Evolutionary conservation across 2,329 filamentous ascomycete species (phyloP).

Genomic region (Tolypocladium tundrense): DNA sequence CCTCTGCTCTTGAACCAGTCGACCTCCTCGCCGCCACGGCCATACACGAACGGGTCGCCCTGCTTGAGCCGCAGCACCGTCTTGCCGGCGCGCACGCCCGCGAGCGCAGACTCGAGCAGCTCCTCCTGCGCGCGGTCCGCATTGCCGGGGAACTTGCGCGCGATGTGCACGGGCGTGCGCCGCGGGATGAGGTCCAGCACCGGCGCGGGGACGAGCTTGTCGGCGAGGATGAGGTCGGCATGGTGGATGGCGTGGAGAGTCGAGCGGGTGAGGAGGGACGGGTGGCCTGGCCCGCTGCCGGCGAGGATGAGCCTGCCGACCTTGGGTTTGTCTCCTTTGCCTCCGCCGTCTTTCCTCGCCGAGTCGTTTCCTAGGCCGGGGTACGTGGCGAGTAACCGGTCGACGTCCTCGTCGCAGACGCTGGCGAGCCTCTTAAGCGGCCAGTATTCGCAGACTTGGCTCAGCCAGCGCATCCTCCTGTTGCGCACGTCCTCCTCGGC

Average conservation of each 20-base stretch:
- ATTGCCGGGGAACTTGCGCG: constrained; percentile 95
- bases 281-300: constrained; percentile 86
- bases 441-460: constrained; percentile 98
- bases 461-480: constrained; percentile 81
- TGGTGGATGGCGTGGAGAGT: constrained; percentile 65
- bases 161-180: constrained; percentile 80
- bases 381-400: constrained; percentile 66
- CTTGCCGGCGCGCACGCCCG: constrained; percentile 54
- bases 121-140: constrained; percentile 90
- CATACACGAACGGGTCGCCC: constrained; percentile 93
- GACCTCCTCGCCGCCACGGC: constrained; percentile 86
- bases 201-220: constrained; percentile 75
- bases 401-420: constrained; percentile 72
- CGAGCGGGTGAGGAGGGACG: constrained; percentile 77
- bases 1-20: constrained; percentile 69
- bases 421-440: constrained; percentile 71
- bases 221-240: constrained; percentile 72
- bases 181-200: constrained; percentile 87
- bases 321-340: constrained; percentile 10
- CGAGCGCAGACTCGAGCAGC: constrained; percentile 67
- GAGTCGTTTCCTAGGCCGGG: constrained; percentile 19
- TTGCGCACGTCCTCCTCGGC: constrained; percentile 65
- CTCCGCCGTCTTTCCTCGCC: constrained; percentile 9
- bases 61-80: constrained; percentile 88
- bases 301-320: constrained; percentile 74